Percentiles rank a stretch among this genome's conserved stretches.
Conservation (phyloP, 129 eudicot species). For the Flaveria trinervia region DNA sequence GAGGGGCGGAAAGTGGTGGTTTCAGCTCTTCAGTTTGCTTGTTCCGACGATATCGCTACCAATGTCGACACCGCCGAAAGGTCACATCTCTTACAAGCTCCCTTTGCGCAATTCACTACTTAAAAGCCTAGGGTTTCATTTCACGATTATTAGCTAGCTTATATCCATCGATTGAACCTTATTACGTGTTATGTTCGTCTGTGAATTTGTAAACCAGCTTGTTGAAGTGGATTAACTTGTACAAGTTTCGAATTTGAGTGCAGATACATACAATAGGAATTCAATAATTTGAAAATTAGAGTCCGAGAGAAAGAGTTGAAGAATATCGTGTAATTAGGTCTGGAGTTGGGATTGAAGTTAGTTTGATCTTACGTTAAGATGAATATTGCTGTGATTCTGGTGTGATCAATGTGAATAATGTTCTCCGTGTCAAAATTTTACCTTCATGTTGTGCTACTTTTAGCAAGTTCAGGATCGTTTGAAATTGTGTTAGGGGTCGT, state of each 20-base stretch:
- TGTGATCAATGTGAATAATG: neutral
- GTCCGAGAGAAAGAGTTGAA: neutral
- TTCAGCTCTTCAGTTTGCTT: conserved; percentile 87
- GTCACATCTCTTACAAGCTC: conserved; percentile 31
- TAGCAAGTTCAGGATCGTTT: neutral
- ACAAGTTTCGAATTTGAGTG: conserved; percentile 21
- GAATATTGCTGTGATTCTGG: neutral
- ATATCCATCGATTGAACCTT: conserved; percentile 13
- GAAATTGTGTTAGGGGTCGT: neutral
- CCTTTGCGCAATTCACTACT: conserved; percentile 2
- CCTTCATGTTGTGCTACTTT: neutral
- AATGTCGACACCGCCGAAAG: conserved; percentile 80
- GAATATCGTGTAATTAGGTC: neutral
- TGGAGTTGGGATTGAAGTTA: conserved; percentile 22
- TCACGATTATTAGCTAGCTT: neutral
- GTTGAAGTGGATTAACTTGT: conserved; percentile 3
- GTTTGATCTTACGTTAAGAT: neutral
- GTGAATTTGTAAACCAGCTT: neutral
- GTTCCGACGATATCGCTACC: conserved; percentile 74
- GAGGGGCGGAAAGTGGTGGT: conserved; percentile 65
- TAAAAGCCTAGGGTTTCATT: conserved; percentile 7
- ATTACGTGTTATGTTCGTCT: neutral
- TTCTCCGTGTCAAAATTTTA: too few species aligned
- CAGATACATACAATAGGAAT: neutral
- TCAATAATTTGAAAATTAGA: neutral